These are phyloP conservation scores for Chaetomiaceae sp. DNA, from an alignment of 2,329 filamentous ascomycete species.

Conservation along the genomic window DNA sequence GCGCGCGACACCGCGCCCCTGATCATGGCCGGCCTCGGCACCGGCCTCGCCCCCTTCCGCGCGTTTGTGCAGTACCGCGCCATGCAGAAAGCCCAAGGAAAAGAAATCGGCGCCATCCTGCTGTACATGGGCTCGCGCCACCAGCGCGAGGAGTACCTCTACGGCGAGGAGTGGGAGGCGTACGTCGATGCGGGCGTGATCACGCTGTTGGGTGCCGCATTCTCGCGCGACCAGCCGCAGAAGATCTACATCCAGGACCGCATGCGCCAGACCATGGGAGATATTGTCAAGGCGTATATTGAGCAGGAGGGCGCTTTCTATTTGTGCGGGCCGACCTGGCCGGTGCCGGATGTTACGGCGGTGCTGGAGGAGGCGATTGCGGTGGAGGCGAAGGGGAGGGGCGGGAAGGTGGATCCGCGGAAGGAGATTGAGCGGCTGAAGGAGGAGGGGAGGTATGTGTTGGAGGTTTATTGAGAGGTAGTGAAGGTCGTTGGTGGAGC, in stretches of 20 bases:
- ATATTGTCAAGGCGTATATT: conserved; percentile 83
- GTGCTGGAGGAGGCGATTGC: conserved; percentile 91
- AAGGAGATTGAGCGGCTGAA: conserved; percentile 97
- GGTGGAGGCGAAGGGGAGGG: conserved; percentile 59
- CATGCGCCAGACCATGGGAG: conserved; percentile 79
- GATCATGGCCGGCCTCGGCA: conserved; percentile 99
- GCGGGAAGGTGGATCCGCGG: conserved; percentile 75
- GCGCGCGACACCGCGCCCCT: conserved; percentile 79
- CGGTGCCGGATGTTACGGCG: conserved; percentile 90
- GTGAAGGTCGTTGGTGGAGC: neutral
- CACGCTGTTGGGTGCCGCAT: conserved; percentile 86
- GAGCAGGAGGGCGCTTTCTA: conserved; percentile 89
- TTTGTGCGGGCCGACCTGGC: conserved; percentile 96
- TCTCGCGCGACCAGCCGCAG: conserved; percentile 92
- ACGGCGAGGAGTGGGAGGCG: conserved; percentile 98
- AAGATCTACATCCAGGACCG: conserved; percentile 99
- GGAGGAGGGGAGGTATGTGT: conserved; percentile 87
- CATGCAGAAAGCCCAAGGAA: conserved; percentile 95
- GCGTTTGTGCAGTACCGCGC: conserved; percentile 98
- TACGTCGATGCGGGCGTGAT: conserved; percentile 94
- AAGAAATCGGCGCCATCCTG: conserved; percentile 87
- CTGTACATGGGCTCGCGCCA: conserved; percentile 96
- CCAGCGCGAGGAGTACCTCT: conserved; percentile 97
- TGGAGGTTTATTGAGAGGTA: conserved; percentile 70
- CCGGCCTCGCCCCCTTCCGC: conserved; percentile 96